Base-by-base conservation (phyloP, 176 grass and related monocot species). In the Aegilops tauschii region DNA sequence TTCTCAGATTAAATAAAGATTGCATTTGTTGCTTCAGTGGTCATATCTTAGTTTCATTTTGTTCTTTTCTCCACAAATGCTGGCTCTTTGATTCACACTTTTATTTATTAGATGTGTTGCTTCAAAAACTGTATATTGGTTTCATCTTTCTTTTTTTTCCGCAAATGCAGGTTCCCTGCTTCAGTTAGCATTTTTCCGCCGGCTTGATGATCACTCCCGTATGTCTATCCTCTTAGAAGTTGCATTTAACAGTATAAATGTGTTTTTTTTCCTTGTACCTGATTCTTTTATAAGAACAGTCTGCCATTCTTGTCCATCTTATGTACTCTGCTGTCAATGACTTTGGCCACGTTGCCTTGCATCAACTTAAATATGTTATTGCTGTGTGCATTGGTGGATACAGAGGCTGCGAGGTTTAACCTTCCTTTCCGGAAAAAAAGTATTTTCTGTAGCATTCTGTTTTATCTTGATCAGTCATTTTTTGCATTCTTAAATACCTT, bases 141-240 rank as follows among this genome's bases (percentile, higher is more conserved):
- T 45, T 52, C 58, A 82, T 81, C 50, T 78, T 85, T 12, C 1
- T 23, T 84, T 73, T 88, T 68, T 85, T 25, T 54, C n/a, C 61
- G 28, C 76, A 59, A 86, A 66, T 79, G 72, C 88, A 93, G 91
- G 91, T 29, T 93, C 91, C 42, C 49, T 93, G 45, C 85, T 93
- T 74, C 88, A 93, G 78, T 79, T 93, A 61, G 88, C 85, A 14
- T 84, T 93, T 87, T 83, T 93, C 21, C 78, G 30, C 25, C 65
- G 42, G 79, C 58, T 88, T 42, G 91, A 78, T 66, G 88, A 79
- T 29, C 32, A 76, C 58, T 74, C 88, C 27, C 7, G 91, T 93
- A 87, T 73, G 82, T 85, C 32, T 68, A 45, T 35, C 31, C 12
- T 84, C 27, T 62, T 61, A 79, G 7, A 73, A 79, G 12, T 35